phyloP scores from a whole-genome alignment of 495 filamentous ascomycete species.

The Neohortaea acidophila region DNA sequence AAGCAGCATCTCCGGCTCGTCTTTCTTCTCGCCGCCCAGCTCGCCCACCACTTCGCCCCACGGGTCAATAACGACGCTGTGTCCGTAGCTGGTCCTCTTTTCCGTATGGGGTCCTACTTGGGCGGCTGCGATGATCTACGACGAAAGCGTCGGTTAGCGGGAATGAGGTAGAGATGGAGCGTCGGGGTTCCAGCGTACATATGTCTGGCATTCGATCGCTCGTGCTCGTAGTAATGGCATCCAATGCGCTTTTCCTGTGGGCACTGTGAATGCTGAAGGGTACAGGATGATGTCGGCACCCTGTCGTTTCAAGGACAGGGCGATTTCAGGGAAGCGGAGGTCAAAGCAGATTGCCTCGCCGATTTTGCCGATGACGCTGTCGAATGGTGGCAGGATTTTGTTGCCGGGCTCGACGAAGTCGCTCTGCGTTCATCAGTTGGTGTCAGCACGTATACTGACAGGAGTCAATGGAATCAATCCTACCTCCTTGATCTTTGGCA shows the following conservation, averaged over 20 bases:
- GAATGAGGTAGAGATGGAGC: too few species aligned
- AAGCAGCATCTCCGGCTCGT: constrained; percentile 35
- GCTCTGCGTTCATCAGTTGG: too few species aligned
- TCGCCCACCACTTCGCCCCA: constrained; percentile 67
- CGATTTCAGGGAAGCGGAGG: constrained; percentile 68
- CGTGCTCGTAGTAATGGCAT: constrained; percentile 57
- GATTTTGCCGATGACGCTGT: constrained; percentile 56
- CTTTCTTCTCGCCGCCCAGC: constrained; percentile 38
- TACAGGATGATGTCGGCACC: constrained; percentile 68
- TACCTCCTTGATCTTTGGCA: constrained; percentile 50
- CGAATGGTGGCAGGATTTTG: constrained; percentile 49
- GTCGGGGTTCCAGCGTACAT: too few species aligned
- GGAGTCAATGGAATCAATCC: too few species aligned
- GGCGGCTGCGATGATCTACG: constrained; percentile 72
- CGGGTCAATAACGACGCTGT: constrained; percentile 74
- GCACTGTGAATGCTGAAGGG: constrained; percentile 81
- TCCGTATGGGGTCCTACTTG: constrained; percentile 70
- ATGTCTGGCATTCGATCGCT: constrained; percentile 81
- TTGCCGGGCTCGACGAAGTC: constrained; percentile 45
- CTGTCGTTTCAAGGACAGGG: constrained; percentile 48
- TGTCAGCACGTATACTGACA: too few species aligned
- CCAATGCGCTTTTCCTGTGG: constrained; percentile 81
- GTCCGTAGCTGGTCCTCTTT: constrained; percentile 68
- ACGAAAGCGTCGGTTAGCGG: too few species aligned
- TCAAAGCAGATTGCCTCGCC: constrained; percentile 83